Conservation (phyloP, 306 rosid genomes). For the Luffa acutangula region DNA sequence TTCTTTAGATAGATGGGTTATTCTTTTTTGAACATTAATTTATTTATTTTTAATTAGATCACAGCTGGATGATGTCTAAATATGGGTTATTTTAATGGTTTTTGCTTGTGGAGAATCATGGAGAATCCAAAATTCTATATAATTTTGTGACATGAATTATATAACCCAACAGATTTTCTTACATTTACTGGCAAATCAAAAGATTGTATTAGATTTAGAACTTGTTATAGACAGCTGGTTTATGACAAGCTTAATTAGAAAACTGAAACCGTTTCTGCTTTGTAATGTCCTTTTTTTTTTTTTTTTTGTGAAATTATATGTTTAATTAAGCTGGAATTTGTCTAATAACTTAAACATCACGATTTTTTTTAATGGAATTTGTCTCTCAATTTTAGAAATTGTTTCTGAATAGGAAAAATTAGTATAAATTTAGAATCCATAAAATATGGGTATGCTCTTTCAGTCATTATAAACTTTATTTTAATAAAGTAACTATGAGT, state of each 20-base stretch:
- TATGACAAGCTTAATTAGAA: neutral
- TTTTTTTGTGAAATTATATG: neutral
- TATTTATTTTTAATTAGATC: neutral
- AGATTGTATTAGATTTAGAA: neutral
- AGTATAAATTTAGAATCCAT: neutral
- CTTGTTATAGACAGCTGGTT: neutral
- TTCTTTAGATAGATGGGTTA: neutral
- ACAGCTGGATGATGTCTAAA: neutral
- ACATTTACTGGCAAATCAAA: slow-evolving; percentile 6
- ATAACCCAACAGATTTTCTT: neutral
- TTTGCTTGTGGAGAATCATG: neutral
- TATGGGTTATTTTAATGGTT: neutral
- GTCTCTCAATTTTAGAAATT: neutral
- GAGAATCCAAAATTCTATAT: neutral
- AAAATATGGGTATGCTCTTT: neutral
- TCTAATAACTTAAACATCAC: neutral
- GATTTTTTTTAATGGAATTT: neutral
- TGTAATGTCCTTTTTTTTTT: neutral
- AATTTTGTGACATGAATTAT: neutral
- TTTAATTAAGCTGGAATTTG: neutral
- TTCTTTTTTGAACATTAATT: neutral
- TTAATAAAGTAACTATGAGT: neutral
- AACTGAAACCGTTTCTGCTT: neutral
- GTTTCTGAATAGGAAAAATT: neutral
- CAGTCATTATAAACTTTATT: neutral